A percentile compares a stretch with the other conserved stretches of the same genome.
phyloP scores from a whole-genome alignment of 2,329 filamentous ascomycete genomes.

The Cadophora gregata region DNA sequence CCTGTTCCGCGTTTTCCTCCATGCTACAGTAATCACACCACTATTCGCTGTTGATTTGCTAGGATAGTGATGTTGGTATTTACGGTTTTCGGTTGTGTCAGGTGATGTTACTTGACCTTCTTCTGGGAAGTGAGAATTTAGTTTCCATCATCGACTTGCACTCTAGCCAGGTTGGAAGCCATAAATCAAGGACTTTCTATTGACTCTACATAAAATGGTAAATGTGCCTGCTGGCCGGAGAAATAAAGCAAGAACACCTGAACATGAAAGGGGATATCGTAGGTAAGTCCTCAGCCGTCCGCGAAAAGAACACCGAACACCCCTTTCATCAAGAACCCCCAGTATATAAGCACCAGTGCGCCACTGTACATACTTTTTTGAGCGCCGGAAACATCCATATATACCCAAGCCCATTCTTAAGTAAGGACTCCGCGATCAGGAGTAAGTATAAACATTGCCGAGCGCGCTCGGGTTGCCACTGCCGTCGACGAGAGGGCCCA shows the following conservation, averaged over 20 bases:
- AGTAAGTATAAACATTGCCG: conserved; percentile 22
- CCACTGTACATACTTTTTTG: neutral
- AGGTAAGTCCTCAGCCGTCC: too few relatives aligned
- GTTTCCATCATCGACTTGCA: too few relatives aligned
- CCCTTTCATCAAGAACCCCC: too few relatives aligned
- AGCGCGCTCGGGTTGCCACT: conserved; percentile 15
- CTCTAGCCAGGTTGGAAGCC: too few relatives aligned
- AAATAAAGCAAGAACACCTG: neutral
- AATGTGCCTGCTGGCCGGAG: neutral
- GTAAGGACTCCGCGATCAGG: neutral
- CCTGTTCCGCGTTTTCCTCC: too few relatives aligned
- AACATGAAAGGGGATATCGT: neutral
- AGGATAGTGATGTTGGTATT: too few relatives aligned
- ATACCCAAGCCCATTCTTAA: neutral
- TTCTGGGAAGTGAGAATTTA: too few relatives aligned
- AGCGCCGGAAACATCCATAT: neutral
- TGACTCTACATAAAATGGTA: neutral
- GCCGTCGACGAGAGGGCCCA: conserved; percentile 18
- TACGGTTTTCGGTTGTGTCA: too few relatives aligned
- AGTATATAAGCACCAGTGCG: neutral
- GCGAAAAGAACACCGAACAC: conserved; percentile 2
- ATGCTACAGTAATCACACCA: too few relatives aligned
- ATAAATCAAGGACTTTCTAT: neutral
- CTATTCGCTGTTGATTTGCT: too few relatives aligned
- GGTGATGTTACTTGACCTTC: too few relatives aligned